These are phyloP conservation scores for Periconia sp. DNA, from an alignment of 2,329 filamentous ascomycete species.

Conservation along the genomic window DNA sequence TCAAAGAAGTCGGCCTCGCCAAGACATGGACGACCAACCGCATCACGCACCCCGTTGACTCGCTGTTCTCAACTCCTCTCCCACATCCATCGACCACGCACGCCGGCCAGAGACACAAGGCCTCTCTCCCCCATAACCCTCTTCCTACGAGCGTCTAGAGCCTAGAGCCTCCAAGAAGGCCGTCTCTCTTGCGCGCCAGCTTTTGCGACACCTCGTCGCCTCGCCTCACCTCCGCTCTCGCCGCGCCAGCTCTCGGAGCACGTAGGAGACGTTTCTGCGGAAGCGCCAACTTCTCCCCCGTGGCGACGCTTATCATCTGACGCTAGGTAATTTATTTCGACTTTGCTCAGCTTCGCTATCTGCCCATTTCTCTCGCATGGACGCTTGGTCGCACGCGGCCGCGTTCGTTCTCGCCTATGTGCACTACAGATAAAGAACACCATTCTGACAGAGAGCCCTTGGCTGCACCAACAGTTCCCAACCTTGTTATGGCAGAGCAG, in stretches of 20 bases:
- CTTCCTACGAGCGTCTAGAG: constrained; percentile 31
- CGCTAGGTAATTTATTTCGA: constrained; percentile 44
- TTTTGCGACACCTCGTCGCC: constrained; percentile 10
- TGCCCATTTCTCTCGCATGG: constrained; percentile 28
- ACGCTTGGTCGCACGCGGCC: constrained; percentile 18
- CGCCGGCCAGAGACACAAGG: constrained; percentile 39
- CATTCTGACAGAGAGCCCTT: constrained; percentile 40
- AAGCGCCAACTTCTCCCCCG: constrained; percentile 46
- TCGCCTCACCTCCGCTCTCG: constrained; percentile 41
- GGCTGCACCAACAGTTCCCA: constrained; percentile 51
- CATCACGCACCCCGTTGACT: constrained; percentile 4
- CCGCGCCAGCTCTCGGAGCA: constrained; percentile 38
- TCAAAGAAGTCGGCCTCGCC: constrained; percentile 10
- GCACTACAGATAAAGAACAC: constrained; percentile 28
- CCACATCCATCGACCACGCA: constrained; percentile 33
- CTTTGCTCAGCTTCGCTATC: constrained; percentile 27
- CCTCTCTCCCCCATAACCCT: constrained; percentile 28
- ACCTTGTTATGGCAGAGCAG: constrained; percentile 76
- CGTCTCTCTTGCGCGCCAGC: constrained; percentile 24
- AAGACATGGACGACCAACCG: constrained; percentile 10
- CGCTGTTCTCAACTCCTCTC: constrained; percentile 19
- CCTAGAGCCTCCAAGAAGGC: constrained; percentile 24
- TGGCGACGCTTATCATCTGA: constrained; percentile 49
- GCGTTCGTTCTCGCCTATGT: constrained; percentile 15
- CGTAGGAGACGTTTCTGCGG: constrained; percentile 46